Base-by-base conservation (phyloP, 1,284 basidiomycete genomes). In the Meira miltonrushii region DNA sequence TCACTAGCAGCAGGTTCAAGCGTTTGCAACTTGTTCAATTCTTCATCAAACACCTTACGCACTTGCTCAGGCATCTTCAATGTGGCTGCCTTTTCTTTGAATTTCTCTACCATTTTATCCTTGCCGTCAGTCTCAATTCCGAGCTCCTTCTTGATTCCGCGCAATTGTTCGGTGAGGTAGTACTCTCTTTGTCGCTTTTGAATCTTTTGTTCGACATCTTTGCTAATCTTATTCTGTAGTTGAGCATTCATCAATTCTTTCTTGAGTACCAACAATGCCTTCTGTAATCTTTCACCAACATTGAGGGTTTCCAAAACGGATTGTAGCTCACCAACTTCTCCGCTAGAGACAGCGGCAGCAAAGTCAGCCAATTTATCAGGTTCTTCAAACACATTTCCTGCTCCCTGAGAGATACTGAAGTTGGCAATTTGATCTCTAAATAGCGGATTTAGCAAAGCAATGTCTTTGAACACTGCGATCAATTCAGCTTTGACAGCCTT, bases 401-500 rank as follows among this genome's bases (percentile, higher is more conserved):
- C 89, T 52, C 91, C 87, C 79, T 95, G 92, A 76, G 90, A 91
- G 79, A 95, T 94, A 19, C 88, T 90, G 80, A 96, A 97, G 79
- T 93, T 94, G 69, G 90, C 91, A 67, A 94, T 95, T 79, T 97
- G 94, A 81, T 97, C 94, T 54, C 94, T 88, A 87, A 98, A 97
- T 64, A 97, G 86, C 0, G 93, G 92, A 80, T 95, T 96, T 55
- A 97, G 84, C 78, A 94, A 90, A 0, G 94, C 93, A 65, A 98
- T 96, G 78, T 97, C 93, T 83, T 97, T 98, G 85, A 98, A 97
- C 38, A 96, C 92, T 50, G 89, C 89, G 65, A 98, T 90, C 63
- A 98, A 90, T 81, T 97, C 94, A 55, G 88, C 88, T 87, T 93
- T 94, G 81, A 96, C 89, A 2, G 94, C 94, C 38, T 92, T 88